Evolutionary conservation across 140 eudicot species (phyloP).

Genomic region (Ambrosia hybrid): DNA sequence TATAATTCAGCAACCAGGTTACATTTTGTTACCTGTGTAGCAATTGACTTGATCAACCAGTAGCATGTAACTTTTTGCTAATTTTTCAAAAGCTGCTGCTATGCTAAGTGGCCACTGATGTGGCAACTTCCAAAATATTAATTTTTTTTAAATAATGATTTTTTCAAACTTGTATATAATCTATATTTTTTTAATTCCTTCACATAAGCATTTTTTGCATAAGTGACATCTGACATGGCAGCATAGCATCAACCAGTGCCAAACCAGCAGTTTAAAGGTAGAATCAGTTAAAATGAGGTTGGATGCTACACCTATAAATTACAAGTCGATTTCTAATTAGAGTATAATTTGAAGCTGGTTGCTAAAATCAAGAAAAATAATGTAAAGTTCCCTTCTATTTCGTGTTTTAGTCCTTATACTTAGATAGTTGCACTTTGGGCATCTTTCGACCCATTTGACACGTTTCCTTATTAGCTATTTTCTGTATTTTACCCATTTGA

Average conservation of each 20-base stretch:
- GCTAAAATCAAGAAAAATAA: neutral
- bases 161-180: no score
- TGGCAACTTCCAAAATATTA: neutral
- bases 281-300: neutral
- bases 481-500: neutral
- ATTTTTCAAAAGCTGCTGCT: neutral
- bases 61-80: neutral
- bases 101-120: neutral
- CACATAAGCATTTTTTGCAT: neutral
- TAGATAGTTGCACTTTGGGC: neutral
- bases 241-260: neutral
- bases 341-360: neutral
- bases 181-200: neutral
- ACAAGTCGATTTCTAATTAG: neutral
- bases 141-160: no score
- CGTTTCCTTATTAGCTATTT: neutral
- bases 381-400: neutral
- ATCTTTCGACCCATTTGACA: neutral
- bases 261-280: neutral
- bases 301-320: neutral
- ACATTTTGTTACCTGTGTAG: neutral
- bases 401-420: neutral
- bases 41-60: neutral
- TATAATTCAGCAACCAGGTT: neutral
- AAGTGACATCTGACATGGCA: no score